These are phyloP conservation scores for Suhomyces atakaporum DNA, from an alignment of 1,139 yeast genomes.

Conservation along the genomic window DNA sequence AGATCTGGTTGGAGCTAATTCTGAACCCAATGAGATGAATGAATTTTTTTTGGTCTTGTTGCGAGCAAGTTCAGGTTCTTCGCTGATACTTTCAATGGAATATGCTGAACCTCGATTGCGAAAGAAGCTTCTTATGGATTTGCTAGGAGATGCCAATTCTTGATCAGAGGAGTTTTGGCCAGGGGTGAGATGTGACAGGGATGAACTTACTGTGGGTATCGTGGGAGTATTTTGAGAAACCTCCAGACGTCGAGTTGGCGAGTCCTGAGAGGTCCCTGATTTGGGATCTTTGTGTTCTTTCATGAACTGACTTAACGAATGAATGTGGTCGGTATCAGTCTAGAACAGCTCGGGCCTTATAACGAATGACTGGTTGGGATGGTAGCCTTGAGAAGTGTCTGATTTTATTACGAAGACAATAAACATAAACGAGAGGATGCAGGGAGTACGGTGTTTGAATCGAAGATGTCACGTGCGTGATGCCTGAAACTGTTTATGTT, in stretches of 20 bases:
- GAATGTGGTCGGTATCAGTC: conserved; percentile 11
- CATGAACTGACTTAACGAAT: conserved; percentile 13
- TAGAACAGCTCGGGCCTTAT: not conserved
- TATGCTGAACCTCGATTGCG: conserved; percentile 28
- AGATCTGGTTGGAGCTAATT: conserved; percentile 12
- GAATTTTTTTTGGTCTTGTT: conserved; percentile 9
- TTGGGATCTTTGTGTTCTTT: conserved; percentile 6
- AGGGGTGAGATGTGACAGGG: conserved; percentile 1
- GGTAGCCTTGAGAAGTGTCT: not conserved
- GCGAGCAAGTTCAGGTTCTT: conserved; percentile 24
- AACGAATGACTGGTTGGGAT: conserved; percentile 1
- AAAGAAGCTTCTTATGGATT: conserved; percentile 30
- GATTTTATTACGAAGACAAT: not conserved
- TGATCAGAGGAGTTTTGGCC: conserved; percentile 5
- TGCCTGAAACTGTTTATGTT: conserved; percentile 2
- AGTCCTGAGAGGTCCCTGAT: not conserved
- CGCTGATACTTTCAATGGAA: conserved; percentile 31
- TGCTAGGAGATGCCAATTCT: conserved; percentile 28
- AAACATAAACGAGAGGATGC: conserved; percentile 1
- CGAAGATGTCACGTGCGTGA: conserved; percentile 2
- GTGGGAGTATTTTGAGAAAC: not conserved
- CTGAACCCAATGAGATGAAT: conserved; percentile 12
- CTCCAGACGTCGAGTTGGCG: not conserved
- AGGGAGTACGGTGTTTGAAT: not conserved
- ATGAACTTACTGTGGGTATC: not conserved